Percentiles rank a stretch among this genome's conserved stretches.
phyloP scores from a whole-genome alignment of 257 asterid species.

The Ehretia macrophylla region DNA sequence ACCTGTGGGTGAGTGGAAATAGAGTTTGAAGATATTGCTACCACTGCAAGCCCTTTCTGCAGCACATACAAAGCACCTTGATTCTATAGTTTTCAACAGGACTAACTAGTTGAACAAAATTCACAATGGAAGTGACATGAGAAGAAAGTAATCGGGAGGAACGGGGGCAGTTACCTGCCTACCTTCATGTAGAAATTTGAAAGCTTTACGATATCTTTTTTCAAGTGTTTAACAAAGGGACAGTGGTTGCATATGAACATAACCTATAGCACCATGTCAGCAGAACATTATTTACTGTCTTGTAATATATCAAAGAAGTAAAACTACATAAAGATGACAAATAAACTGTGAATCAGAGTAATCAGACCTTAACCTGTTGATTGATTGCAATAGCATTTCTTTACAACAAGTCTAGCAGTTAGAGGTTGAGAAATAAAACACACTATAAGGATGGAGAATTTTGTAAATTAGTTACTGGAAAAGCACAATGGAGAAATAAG shows the following conservation, averaged over 20 bases:
- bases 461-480: too few relatives aligned
- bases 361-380: too few relatives aligned
- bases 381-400: too few relatives aligned
- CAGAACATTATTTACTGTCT: not conserved
- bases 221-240: conserved; percentile 78
- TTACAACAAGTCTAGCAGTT: too few relatives aligned
- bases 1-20: conserved; percentile 84
- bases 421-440: too few relatives aligned
- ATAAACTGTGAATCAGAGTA: too few relatives aligned
- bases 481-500: too few relatives aligned
- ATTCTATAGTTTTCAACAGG: conserved; percentile 1
- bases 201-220: conserved; percentile 74
- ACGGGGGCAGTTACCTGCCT: conserved; percentile 17
- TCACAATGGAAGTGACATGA: conserved; percentile 10
- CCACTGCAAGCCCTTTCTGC: conserved; percentile 93
- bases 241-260: conserved; percentile 91
- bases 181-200: conserved; percentile 81
- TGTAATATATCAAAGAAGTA: not conserved
- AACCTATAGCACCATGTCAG: conserved; percentile 37
- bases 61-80: conserved; percentile 11
- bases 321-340: not conserved
- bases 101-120: conserved; percentile 7
- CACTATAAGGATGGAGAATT: too few relatives aligned
- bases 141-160: conserved; percentile 12
- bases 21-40: conserved; percentile 89